Conservation (phyloP, 1,284 basidiomycete species). For the Pyrrhoderma lamaoense region DNA sequence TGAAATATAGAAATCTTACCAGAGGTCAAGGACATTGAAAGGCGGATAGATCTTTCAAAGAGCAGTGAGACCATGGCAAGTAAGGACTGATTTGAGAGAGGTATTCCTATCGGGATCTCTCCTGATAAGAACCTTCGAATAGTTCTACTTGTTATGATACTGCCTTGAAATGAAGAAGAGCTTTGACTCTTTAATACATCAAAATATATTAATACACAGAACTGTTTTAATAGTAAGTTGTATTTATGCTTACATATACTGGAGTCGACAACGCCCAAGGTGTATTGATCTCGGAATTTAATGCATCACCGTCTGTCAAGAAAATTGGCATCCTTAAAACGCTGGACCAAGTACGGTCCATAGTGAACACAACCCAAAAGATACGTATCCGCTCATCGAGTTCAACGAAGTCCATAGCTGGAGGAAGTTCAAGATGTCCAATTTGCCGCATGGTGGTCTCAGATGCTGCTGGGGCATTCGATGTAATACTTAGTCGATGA, state of each 20-base stretch:
- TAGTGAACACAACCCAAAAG: slow-evolving; percentile 12
- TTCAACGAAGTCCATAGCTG: slow-evolving; percentile 3
- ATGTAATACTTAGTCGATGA: slow-evolving; percentile 7
- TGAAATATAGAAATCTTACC: too few species aligned
- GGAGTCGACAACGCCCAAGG: slow-evolving; percentile 3
- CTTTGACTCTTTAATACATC: not conserved
- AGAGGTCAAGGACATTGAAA: not conserved
- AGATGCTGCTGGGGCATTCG: not conserved
- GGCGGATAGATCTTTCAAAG: slow-evolving; percentile 14
- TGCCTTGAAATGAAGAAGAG: not conserved
- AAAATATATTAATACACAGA: not conserved
- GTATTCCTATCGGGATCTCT: not conserved
- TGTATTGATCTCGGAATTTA: slow-evolving; percentile 13
- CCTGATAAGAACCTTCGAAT: slow-evolving; percentile 1
- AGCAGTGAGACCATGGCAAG: slow-evolving; percentile 7
- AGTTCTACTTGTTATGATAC: slow-evolving; percentile 1
- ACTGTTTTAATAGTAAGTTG: not conserved
- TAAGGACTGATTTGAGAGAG: not conserved
- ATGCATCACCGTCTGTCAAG: slow-evolving; percentile 7
- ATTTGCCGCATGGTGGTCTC: not conserved
- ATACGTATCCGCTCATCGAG: slow-evolving; percentile 11
- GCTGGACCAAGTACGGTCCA: slow-evolving; percentile 15
- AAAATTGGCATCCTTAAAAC: slow-evolving; percentile 15
- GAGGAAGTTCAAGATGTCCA: not conserved
- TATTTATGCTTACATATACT: not conserved